Evolutionary conservation across 441 rosid species (phyloP).

Genomic region (Erodium chrysanthum): DNA sequence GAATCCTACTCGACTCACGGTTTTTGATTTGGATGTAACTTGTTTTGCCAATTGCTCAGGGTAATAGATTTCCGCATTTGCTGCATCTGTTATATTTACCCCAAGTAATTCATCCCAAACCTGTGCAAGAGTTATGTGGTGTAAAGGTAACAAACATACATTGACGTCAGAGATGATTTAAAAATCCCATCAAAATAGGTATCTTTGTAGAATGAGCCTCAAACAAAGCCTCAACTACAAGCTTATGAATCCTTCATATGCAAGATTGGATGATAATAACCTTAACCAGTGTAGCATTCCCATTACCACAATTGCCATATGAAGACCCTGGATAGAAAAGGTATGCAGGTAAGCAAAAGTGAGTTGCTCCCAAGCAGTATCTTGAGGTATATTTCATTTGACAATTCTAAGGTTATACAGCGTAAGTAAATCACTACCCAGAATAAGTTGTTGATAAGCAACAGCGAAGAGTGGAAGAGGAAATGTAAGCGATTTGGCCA

Average conservation of each 20-base stretch:
- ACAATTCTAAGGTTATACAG: neutral
- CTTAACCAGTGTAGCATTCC: constrained; percentile 46
- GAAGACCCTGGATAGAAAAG: constrained; percentile 47
- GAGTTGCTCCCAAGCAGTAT: constrained; percentile 13
- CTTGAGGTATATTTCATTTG: neutral
- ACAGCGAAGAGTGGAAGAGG: constrained; percentile 76
- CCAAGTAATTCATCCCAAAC: constrained; percentile 63
- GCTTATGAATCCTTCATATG: constrained; percentile 17
- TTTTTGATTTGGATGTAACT: constrained; percentile 40
- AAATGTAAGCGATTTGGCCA: constrained; percentile 64
- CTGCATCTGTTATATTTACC: constrained; percentile 55
- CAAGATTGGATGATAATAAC: constrained; percentile 28
- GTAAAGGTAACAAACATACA: constrained; percentile 10
- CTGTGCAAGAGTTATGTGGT: constrained; percentile 29
- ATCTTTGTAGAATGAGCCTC: neutral
- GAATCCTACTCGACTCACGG: constrained; percentile 64
- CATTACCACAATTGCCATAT: constrained; percentile 36
- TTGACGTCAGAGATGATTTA: neutral
- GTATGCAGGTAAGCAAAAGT: constrained; percentile 15
- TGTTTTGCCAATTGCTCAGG: constrained; percentile 63
- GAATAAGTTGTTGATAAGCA: constrained; percentile 77
- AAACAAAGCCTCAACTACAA: constrained; percentile 8
- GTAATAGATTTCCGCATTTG: constrained; percentile 49
- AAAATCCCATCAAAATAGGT: constrained; percentile 12
- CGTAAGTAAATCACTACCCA: constrained; percentile 36